A percentile compares a stretch with the other conserved stretches of the same genome.
Evolutionary conservation across 768 basidiomycete genomes (phyloP).

Genomic region (Lactifluus piperatus): DNA sequence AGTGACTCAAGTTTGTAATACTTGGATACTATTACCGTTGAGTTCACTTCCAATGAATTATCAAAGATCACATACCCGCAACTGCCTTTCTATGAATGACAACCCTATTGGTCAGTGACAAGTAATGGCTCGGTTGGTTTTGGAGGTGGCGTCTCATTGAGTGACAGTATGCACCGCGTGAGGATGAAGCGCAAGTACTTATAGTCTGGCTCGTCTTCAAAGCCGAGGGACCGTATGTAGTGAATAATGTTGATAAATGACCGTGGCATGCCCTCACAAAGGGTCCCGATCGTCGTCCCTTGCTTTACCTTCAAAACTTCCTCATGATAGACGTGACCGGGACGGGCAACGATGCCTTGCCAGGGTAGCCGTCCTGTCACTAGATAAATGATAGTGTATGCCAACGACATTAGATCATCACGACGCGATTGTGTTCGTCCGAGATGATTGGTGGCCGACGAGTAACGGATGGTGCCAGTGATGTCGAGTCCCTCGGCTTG

Average conservation of each 20-base stretch:
- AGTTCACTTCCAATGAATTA: too few species aligned
- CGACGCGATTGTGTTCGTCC: not conserved
- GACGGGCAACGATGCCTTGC: not conserved
- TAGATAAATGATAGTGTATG: not conserved
- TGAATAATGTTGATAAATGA: too few species aligned
- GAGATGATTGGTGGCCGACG: not conserved
- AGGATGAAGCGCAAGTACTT: not conserved
- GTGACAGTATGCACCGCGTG: not conserved
- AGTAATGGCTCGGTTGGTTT: not conserved
- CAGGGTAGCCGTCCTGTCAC: not conserved
- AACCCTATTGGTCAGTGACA: not conserved
- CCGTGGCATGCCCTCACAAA: too few species aligned
- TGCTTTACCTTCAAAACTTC: too few species aligned
- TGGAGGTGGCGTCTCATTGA: not conserved
- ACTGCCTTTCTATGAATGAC: too few species aligned
- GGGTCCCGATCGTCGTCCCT: too few species aligned
- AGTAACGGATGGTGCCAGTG: too few species aligned
- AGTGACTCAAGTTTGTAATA: too few species aligned
- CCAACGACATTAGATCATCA: not conserved
- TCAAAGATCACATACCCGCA: too few species aligned
- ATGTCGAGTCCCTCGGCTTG: too few species aligned
- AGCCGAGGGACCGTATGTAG: too few species aligned
- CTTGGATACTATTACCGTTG: too few species aligned
- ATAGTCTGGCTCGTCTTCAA: not conserved
- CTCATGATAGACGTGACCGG: not conserved